These are phyloP conservation scores for Scorias spongiosa DNA, from an alignment of 2,329 filamentous ascomycete genomes.

Conservation along the genomic window DNA sequence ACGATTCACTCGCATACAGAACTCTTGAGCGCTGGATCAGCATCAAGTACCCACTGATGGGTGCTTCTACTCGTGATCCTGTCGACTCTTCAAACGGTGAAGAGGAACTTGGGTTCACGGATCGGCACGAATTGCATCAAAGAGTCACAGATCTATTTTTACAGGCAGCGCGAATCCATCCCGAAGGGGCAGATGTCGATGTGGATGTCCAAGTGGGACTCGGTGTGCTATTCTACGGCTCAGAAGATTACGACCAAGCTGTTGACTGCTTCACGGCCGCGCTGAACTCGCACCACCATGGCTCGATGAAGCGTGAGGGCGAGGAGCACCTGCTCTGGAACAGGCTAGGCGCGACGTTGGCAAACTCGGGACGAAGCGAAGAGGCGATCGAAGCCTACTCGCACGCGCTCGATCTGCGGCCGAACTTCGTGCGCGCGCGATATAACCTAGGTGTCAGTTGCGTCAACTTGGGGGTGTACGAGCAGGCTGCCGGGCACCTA, in stretches of 20 bases:
- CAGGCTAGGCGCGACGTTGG: constrained; percentile 83
- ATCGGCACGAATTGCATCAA: constrained; percentile 76
- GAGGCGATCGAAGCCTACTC: constrained; percentile 96
- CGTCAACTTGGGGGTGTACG: constrained; percentile 93
- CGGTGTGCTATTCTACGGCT: constrained; percentile 93
- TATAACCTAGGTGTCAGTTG: constrained; percentile 95
- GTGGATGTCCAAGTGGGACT: constrained; percentile 95
- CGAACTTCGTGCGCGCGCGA: constrained; percentile 90
- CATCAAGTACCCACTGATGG: constrained; percentile 79
- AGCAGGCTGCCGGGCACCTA: constrained; percentile 83
- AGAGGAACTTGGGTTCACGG: constrained; percentile 76
- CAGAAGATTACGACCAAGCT: constrained; percentile 95
- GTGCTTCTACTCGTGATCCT: constrained; percentile 54
- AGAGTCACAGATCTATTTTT: constrained; percentile 88
- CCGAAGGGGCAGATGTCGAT: constrained; percentile 89
- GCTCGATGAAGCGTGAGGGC: constrained; percentile 66
- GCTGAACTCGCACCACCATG: constrained; percentile 69
- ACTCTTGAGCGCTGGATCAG: constrained; percentile 94
- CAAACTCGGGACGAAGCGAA: constrained; percentile 83
- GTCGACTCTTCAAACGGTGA: constrained; percentile 36
- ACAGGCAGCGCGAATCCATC: constrained; percentile 77
- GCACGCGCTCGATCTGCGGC: constrained; percentile 72
- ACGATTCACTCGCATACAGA: constrained; percentile 90
- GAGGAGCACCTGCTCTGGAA: constrained; percentile 96
- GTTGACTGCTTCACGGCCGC: constrained; percentile 96